A percentile compares a stretch with the other conserved stretches of the same genome.
Conservation (phyloP, 2,329 filamentous ascomycete genomes). For the Hypocreales sp. region DNA sequence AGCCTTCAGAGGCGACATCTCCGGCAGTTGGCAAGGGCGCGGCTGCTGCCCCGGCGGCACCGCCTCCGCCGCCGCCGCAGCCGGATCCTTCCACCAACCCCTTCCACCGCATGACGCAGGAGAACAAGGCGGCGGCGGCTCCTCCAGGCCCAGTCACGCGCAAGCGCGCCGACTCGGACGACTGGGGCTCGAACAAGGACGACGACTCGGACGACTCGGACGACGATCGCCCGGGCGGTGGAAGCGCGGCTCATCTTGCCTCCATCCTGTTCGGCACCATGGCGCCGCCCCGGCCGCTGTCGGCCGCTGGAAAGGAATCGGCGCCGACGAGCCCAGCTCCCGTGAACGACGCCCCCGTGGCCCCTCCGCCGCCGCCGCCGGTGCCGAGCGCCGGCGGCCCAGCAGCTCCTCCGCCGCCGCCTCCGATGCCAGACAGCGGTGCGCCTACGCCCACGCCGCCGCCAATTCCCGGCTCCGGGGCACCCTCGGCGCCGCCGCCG, state of each 20-base stretch:
- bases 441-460: conserved; percentile 10
- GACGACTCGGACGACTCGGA: conserved; percentile 52
- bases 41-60: conserved; percentile 20
- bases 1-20: conserved; percentile 39
- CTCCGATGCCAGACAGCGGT: conserved; percentile 10
- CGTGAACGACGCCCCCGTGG: conserved; percentile 23
- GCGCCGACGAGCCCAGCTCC: conserved; percentile 22
- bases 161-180: conserved; percentile 45
- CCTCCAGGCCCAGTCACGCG: conserved; percentile 32
- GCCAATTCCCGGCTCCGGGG: conserved; percentile 3
- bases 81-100: conserved; percentile 74
- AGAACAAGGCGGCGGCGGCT: conserved; percentile 32
- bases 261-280: conserved; percentile 95
- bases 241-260: conserved; percentile 79
- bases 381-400: conserved; percentile 11
- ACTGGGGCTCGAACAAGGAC: conserved; percentile 65
- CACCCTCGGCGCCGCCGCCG: conserved; percentile 13
- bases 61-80: conserved; percentile 17
- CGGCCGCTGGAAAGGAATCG: conserved; percentile 60
- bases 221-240: conserved; percentile 63
- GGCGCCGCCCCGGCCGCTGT: conserved; percentile 80
- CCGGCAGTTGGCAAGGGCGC: no score
- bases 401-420: conserved; percentile 14
- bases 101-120: conserved; percentile 73
- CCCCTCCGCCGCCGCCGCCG: conserved; percentile 21